Evolutionary conservation across 768 basidiomycete genomes (phyloP).

Genomic region (Hysterangium stoloniferum): DNA sequence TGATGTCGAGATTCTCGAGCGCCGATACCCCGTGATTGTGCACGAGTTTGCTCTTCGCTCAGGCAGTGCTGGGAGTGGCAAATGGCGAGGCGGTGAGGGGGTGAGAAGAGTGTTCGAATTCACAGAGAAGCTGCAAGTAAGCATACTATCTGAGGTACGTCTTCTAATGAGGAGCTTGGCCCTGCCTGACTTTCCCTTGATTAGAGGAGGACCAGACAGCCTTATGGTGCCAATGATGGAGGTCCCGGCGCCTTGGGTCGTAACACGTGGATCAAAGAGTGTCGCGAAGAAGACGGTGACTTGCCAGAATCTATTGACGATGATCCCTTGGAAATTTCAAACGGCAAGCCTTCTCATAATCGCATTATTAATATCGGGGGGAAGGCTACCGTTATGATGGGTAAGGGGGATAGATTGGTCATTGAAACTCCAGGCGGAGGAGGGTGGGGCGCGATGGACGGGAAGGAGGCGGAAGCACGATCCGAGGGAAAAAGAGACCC

Average conservation of each 20-base stretch:
- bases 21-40: conserved; percentile 87
- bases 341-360: conserved; percentile 17
- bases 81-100: conserved; percentile 77
- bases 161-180: neutral
- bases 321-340: neutral
- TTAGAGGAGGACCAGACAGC: conserved; percentile 75
- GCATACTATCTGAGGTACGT: conserved; percentile 76
- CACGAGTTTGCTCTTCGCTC: conserved; percentile 73
- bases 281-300: conserved; percentile 62
- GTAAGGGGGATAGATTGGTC: conserved; percentile 72
- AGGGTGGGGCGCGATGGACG: conserved; percentile 56
- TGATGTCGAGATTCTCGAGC: conserved; percentile 89
- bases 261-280: conserved; percentile 82
- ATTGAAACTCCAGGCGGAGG: conserved; percentile 91
- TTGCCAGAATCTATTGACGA: conserved; percentile 30
- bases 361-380: conserved; percentile 82
- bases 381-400: conserved; percentile 82
- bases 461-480: conserved; percentile 15
- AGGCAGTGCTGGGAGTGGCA: conserved; percentile 63
- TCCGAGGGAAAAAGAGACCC: conserved; percentile 11
- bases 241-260: conserved; percentile 60
- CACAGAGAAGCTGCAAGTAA: conserved; percentile 73
- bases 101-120: conserved; percentile 80
- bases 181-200: neutral
- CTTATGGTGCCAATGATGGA: conserved; percentile 83